A percentile compares a stretch with the other conserved stretches of the same genome.
Evolutionary conservation across 352 stramenopile genomes (phyloP).

Genomic region (Globisporangium apiculatum): DNA sequence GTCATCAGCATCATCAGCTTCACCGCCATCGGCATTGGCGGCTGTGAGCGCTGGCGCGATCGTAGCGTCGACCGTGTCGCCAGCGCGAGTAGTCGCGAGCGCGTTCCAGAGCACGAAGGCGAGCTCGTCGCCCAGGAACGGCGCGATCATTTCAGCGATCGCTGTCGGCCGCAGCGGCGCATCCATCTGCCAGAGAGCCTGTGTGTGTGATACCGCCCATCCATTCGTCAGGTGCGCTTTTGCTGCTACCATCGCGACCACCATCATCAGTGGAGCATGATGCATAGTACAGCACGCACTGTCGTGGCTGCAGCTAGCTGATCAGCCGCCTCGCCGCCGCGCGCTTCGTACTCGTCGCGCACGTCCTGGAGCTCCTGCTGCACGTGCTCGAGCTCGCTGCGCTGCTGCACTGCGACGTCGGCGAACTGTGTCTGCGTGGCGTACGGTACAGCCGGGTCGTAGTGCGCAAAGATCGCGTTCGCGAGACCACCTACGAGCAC

Average conservation of each 20-base stretch:
- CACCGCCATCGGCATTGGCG: background rate
- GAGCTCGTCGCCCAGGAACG: slow-evolving; percentile 50
- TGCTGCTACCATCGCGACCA: too few species aligned
- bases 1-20: background rate
- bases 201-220: too few species aligned
- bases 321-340: slow-evolving; percentile 19
- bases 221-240: too few species aligned
- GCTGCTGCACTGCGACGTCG: slow-evolving; percentile 20
- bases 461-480: slow-evolving; percentile 55
- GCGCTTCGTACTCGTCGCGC: slow-evolving; percentile 8
- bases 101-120: slow-evolving; percentile 58
- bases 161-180: slow-evolving; percentile 17
- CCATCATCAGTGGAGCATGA: background rate
- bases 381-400: slow-evolving; percentile 7
- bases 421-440: slow-evolving; percentile 38
- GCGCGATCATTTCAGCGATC: slow-evolving; percentile 36
- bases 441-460: slow-evolving; percentile 29
- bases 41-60: background rate
- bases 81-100: slow-evolving; percentile 26
- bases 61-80: slow-evolving; percentile 14
- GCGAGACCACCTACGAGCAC: slow-evolving; percentile 44
- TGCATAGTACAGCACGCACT: background rate
- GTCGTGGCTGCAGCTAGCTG: slow-evolving; percentile 20
- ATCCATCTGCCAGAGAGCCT: slow-evolving; percentile 26
- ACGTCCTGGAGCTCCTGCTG: slow-evolving; percentile 15